phyloP scores from a whole-genome alignment of 2,329 filamentous ascomycete species.

The Cryphonectria carpinicola region DNA sequence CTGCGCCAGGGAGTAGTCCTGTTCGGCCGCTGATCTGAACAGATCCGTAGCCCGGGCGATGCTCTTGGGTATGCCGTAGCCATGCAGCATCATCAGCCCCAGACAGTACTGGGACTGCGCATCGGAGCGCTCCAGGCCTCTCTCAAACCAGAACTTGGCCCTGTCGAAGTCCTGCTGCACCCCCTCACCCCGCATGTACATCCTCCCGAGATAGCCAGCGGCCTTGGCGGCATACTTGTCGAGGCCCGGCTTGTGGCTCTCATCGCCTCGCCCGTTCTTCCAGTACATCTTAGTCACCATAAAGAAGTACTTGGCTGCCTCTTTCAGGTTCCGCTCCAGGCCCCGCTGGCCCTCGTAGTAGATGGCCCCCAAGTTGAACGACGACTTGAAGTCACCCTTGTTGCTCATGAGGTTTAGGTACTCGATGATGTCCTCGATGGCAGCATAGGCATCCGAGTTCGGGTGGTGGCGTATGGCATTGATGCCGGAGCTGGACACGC shows the following conservation, averaged over 20 bases:
- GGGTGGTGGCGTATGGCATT: constrained; percentile 76
- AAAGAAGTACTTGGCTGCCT: constrained; percentile 81
- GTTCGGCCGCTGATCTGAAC: constrained; percentile 79
- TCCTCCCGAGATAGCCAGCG: constrained; percentile 84
- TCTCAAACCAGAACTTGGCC: constrained; percentile 81
- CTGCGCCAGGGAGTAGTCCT: constrained; percentile 79
- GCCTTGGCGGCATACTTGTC: constrained; percentile 83
- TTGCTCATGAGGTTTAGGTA: constrained; percentile 89
- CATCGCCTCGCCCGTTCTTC: constrained; percentile 73
- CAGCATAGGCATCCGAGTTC: constrained; percentile 80
- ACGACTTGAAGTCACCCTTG: constrained; percentile 86
- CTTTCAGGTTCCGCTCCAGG: constrained; percentile 71
- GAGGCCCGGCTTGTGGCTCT: constrained; percentile 69
- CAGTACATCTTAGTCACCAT: constrained; percentile 81
- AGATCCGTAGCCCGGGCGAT: constrained; percentile 72
- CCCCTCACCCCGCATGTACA: constrained; percentile 88
- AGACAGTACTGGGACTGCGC: constrained; percentile 83
- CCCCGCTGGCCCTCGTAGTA: constrained; percentile 86
- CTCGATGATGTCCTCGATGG: constrained; percentile 91
- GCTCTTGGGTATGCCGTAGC: constrained; percentile 71
- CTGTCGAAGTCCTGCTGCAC: constrained; percentile 77
- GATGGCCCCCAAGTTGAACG: constrained; percentile 81
- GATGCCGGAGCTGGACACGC: constrained; percentile 81
- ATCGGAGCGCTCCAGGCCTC: constrained; percentile 76
- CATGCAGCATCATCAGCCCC: constrained; percentile 81